A percentile compares a stretch with the other conserved stretches of the same genome.
phyloP scores from a whole-genome alignment of 2,329 filamentous ascomycete species.

The Fusarium sp. region DNA sequence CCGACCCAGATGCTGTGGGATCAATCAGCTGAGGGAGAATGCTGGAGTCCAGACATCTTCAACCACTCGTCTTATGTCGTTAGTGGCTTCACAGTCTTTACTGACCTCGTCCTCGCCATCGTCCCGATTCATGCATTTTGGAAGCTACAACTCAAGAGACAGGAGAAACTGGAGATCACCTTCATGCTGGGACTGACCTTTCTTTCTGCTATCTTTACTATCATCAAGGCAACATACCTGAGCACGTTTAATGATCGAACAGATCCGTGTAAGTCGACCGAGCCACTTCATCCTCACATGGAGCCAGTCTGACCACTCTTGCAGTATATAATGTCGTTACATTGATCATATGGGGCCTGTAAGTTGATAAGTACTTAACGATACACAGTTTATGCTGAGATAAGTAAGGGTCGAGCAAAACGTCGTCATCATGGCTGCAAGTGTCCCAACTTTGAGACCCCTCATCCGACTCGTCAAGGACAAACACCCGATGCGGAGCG shows the following conservation, averaged over 20 bases:
- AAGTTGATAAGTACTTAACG: background rate
- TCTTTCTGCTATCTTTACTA: slow-evolving; percentile 21
- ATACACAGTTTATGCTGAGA: background rate
- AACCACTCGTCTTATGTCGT: slow-evolving; percentile 33
- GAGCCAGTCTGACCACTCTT: background rate
- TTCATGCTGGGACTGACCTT: slow-evolving; percentile 26
- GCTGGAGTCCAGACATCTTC: slow-evolving; percentile 16
- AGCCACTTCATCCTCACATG: accelerated
- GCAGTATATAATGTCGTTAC: slow-evolving; percentile 19
- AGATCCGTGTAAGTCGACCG: slow-evolving; percentile 5
- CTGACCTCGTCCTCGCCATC: slow-evolving; percentile 17
- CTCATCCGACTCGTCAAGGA: slow-evolving; percentile 14
- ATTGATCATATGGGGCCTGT: slow-evolving; percentile 23
- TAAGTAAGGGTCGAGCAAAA: slow-evolving; percentile 21
- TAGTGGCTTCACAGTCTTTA: slow-evolving; percentile 27
- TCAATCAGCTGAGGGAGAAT: background rate
- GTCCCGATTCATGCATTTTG: slow-evolving; percentile 20
- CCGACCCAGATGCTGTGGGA: slow-evolving; percentile 2
- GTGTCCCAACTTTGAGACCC: slow-evolving; percentile 14
- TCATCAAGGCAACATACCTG: slow-evolving; percentile 14
- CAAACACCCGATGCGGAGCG: background rate
- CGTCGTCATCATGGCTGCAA: slow-evolving; percentile 27
- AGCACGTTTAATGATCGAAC: background rate
- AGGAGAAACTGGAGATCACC: slow-evolving; percentile 24
- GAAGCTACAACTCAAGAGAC: slow-evolving; percentile 16